These are phyloP conservation scores for Colletotrichum incanum DNA, from an alignment of 2,329 filamentous ascomycete genomes.

Conservation along the genomic window DNA sequence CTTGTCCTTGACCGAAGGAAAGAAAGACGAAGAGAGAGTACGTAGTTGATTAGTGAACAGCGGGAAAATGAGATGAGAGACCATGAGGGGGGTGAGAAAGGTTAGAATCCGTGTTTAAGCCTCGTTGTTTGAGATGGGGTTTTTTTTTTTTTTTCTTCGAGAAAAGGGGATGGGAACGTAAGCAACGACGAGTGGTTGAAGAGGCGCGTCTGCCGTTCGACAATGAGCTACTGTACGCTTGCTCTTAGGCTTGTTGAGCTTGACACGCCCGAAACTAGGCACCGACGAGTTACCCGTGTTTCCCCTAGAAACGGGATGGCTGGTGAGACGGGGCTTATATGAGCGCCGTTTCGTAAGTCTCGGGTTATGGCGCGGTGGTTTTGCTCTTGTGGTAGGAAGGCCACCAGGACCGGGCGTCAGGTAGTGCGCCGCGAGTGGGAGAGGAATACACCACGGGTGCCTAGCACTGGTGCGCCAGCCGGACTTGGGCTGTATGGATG, in stretches of 20 bases:
- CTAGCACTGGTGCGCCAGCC: neutral
- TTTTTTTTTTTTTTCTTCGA: neutral
- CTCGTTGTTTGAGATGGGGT: conserved; percentile 7
- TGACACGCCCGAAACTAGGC: neutral
- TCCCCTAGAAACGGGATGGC: neutral
- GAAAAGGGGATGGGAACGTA: neutral
- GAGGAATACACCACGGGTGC: neutral
- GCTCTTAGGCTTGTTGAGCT: neutral
- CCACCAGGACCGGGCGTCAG: neutral
- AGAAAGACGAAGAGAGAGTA: neutral
- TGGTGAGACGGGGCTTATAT: conserved; percentile 18
- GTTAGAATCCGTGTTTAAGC: neutral
- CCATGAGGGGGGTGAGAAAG: neutral
- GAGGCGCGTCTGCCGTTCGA: neutral
- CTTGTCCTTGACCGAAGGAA: neutral
- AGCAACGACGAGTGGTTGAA: neutral
- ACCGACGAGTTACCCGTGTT: neutral
- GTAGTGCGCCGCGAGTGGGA: neutral
- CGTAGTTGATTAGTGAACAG: neutral
- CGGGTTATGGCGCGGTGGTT: conserved; percentile 2
- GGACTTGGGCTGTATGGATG: neutral
- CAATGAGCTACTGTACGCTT: neutral
- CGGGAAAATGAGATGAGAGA: neutral
- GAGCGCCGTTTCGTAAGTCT: conserved; percentile 13
- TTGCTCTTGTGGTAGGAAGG: neutral